These are phyloP conservation scores for Beta macrorhiza DNA, from an alignment of 179 eudicot genomes.

Conservation along the genomic window DNA sequence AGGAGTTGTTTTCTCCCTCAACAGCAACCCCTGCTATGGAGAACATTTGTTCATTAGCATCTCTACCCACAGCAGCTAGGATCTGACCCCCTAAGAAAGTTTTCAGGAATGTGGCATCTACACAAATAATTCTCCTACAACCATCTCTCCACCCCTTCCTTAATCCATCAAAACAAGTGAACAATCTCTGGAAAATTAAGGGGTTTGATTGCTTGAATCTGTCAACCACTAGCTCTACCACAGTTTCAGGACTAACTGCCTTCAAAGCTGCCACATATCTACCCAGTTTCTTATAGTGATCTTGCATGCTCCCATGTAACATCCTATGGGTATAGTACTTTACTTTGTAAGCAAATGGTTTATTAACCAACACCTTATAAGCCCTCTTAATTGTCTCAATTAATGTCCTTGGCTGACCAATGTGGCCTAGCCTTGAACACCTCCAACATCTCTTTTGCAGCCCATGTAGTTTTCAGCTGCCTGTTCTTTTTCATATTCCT, in stretches of 20 bases:
- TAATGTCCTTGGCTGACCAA: not conserved
- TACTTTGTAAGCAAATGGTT: not conserved
- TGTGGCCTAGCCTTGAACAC: too few species aligned
- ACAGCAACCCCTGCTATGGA: not conserved
- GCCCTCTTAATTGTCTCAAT: not conserved
- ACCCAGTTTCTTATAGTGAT: not conserved
- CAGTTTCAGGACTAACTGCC: not conserved
- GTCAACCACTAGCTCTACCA: not conserved
- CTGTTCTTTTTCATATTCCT: too few species aligned
- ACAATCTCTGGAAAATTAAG: not conserved
- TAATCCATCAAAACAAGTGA: not conserved
- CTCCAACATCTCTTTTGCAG: too few species aligned
- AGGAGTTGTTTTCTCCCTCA: not conserved
- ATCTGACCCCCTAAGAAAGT: slow-evolving; percentile 1
- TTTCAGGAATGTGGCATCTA: not conserved
- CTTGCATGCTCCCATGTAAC: slow-evolving; percentile 12
- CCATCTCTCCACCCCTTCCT: not conserved
- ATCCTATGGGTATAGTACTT: not conserved
- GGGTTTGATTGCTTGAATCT: not conserved
- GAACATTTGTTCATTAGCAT: not conserved
- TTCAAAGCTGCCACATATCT: not conserved
- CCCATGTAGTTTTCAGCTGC: too few species aligned
- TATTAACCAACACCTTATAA: not conserved
- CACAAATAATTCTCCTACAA: not conserved
- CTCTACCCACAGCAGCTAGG: not conserved